Percentiles rank a stretch among this genome's conserved stretches.
phyloP scores from a whole-genome alignment of 2,329 filamentous ascomycete species.

The Endothia cerciana region DNA sequence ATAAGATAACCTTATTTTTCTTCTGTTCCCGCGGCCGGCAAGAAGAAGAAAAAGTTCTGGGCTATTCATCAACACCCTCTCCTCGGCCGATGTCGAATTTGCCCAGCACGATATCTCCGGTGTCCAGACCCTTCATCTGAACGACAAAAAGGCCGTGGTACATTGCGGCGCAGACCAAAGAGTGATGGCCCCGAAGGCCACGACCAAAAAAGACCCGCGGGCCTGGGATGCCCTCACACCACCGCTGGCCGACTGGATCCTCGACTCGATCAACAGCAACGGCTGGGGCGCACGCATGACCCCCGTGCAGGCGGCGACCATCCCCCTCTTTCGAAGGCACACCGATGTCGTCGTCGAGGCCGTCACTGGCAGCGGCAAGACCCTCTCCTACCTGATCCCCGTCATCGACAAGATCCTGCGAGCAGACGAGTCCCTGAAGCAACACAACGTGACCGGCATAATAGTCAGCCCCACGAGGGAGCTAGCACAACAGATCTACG shows the following conservation, averaged over 20 bases:
- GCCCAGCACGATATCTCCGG: too few relatives aligned
- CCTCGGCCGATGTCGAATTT: background rate
- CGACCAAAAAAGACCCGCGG: slow-evolving; percentile 49
- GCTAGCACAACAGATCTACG: slow-evolving; percentile 86
- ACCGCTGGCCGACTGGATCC: slow-evolving; percentile 77
- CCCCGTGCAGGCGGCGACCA: slow-evolving; percentile 90
- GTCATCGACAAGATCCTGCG: slow-evolving; percentile 81
- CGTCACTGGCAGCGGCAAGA: slow-evolving; percentile 91
- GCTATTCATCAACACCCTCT: background rate
- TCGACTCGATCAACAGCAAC: slow-evolving; percentile 76
- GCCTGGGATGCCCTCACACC: slow-evolving; percentile 73
- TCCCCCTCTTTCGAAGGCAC: slow-evolving; percentile 85
- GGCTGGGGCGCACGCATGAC: slow-evolving; percentile 81
- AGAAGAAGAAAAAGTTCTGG: background rate
- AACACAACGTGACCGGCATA: slow-evolving; percentile 87
- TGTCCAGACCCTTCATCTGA: too few relatives aligned
- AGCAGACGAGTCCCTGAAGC: slow-evolving; percentile 80
- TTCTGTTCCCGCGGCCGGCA: slow-evolving; percentile 11
- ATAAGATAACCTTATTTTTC: slow-evolving; percentile 29
- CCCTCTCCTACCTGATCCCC: slow-evolving; percentile 79
- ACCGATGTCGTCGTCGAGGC: slow-evolving; percentile 93
- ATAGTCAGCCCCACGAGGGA: slow-evolving; percentile 93
- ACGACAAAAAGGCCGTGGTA: background rate
- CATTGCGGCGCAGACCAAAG: background rate
- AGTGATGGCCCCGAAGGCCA: slow-evolving; percentile 40